Percentiles rank a stretch among this genome's conserved stretches.
Conservation (phyloP, 2,329 filamentous ascomycete species). For the Stachybotrys chartarum region DNA sequence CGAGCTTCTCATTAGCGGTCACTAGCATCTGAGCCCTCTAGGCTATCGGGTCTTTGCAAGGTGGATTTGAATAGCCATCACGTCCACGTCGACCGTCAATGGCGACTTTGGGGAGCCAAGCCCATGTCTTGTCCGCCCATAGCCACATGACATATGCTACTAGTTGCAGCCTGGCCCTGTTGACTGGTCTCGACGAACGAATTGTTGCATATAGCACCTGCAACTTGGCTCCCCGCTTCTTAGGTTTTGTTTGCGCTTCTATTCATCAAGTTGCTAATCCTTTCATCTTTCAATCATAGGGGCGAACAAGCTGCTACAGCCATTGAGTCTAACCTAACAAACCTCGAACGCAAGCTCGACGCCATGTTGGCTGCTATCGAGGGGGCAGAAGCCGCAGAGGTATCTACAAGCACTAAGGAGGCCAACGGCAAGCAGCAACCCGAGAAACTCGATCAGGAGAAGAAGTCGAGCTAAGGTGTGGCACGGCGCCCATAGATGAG, state of each 20-base stretch:
- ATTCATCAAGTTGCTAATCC: neutral
- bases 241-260: neutral
- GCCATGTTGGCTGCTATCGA: conserved; percentile 44
- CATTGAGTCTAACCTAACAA: conserved; percentile 45
- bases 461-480: neutral
- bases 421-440: neutral
- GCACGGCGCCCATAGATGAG: neutral
- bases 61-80: no score
- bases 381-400: conserved; percentile 5
- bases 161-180: no score
- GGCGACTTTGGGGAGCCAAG: no score
- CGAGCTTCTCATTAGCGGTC: neutral
- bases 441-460: neutral
- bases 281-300: conserved; percentile 20
- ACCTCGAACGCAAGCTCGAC: conserved; percentile 48
- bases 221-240: neutral
- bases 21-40: no score
- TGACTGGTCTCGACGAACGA: no score
- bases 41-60: no score
- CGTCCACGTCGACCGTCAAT: no score
- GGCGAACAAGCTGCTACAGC: conserved; percentile 47
- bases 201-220: neutral
- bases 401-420: neutral
- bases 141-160: no score
- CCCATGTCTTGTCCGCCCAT: no score